Conservation (phyloP, 495 filamentous ascomycete species). For the Friedmanniomyces endolithicus region DNA sequence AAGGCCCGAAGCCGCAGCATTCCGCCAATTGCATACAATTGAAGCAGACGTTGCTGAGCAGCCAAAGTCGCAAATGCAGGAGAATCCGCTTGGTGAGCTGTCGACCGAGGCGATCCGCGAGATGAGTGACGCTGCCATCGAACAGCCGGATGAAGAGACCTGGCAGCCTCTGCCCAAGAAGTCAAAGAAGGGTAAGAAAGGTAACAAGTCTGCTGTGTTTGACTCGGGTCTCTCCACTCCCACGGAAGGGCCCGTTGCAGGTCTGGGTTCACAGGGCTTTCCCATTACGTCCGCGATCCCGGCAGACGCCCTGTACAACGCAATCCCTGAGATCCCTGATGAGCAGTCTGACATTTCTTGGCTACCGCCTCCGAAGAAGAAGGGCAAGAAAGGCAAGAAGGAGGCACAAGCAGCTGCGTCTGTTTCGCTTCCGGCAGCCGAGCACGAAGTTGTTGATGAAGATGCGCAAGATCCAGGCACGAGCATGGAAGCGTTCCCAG, state of each 20-base stretch:
- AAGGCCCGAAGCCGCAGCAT: no score
- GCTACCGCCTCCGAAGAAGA: conserved; percentile 30
- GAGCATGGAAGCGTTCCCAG: no score
- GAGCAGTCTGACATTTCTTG: neutral
- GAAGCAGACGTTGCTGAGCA: neutral
- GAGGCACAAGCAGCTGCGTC: neutral
- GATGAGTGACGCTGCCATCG: neutral
- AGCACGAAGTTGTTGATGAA: no score
- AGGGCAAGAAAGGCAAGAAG: conserved; percentile 24
- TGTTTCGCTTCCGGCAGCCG: neutral
- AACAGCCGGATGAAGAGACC: neutral
- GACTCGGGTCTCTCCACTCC: conserved; percentile 4
- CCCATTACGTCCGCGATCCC: neutral
- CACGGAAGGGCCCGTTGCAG: neutral
- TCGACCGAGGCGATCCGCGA: neutral
- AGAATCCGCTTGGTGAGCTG: neutral
- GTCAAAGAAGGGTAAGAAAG: conserved; percentile 34
- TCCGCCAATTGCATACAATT: no score
- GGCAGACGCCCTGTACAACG: no score
- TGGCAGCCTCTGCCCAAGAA: conserved; percentile 21
- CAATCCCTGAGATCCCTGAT: neutral
- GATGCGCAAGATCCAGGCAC: no score
- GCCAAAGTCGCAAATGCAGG: neutral
- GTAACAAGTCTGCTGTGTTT: neutral
- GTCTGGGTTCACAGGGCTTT: neutral